Conservation (phyloP, 768 basidiomycete genomes). For the Phlebiopsis gigantea region DNA sequence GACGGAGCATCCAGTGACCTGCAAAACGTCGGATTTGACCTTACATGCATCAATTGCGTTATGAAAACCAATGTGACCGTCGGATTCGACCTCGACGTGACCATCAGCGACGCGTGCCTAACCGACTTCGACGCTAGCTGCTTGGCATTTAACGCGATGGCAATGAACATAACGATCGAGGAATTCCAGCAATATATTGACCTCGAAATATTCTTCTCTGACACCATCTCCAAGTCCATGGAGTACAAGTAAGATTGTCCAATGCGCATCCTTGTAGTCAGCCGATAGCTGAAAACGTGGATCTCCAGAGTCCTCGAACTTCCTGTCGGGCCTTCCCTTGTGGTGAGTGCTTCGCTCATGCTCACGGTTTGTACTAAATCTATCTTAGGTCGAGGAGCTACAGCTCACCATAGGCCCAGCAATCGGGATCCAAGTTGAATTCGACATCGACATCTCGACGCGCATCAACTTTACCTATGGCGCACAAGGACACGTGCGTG, state of each 20-base stretch:
- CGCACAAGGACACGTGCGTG: slow-evolving; percentile 3
- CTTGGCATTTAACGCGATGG: slow-evolving; percentile 1
- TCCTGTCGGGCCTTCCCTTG: not conserved
- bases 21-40: not conserved
- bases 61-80: slow-evolving; percentile 5
- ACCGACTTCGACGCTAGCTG: not conserved
- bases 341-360: not conserved
- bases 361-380: too few relatives aligned
- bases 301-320: not conserved
- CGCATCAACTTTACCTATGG: slow-evolving; percentile 9
- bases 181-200: slow-evolving; percentile 2
- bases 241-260: slow-evolving; percentile 7
- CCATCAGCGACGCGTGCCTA: not conserved
- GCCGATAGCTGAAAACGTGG: not conserved
- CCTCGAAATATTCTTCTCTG: slow-evolving; percentile 1
- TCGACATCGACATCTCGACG: not conserved
- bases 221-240: not conserved
- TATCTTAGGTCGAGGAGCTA: too few relatives aligned
- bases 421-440: slow-evolving; percentile 2
- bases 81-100: slow-evolving; percentile 1
- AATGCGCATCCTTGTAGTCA: not conserved
- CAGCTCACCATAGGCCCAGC: slow-evolving; percentile 3
- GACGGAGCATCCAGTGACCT: not conserved
- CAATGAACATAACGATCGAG: slow-evolving; percentile 4
- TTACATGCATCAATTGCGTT: slow-evolving; percentile 5